Evolutionary conservation across 305 asterid species (phyloP), one percentile per base, ranked within the genome.

Genomic region (Fraxinus nigra): DNA sequence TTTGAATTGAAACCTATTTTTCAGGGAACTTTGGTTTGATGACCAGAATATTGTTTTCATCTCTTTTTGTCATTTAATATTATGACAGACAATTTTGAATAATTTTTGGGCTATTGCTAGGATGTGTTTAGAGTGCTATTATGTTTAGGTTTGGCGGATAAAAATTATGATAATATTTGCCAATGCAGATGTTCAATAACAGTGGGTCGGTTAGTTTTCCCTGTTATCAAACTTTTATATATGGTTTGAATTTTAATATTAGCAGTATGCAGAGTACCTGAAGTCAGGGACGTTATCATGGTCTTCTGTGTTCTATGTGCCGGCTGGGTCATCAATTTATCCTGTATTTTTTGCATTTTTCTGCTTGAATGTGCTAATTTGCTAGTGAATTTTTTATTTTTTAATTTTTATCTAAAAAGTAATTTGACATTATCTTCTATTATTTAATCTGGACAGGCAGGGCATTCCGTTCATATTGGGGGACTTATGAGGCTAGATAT

Each of bases 401-500:
- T 11, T 11, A 24, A 0, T 1, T 14, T 14, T 48, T 0, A 1
- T 61, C 35, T 30, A 5, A 80, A 75, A 13, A 13, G 37, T 13
- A 28, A 74, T 67, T 33, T 73, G 38, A 7, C 10, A 67, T 37
- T 38, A 75, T 81, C 32, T 75, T 82, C 51, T 76, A 72, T 69
- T 75, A 22, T 85, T 75, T 85, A 82, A 51, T 85, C 84, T 46
- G 84, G 83, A 74, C 88, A 94, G 98, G 95, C 80, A 56, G 98
- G 97, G 43, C 78, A 94, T 84, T 88, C 97, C 9, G 87, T 94
- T 89, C 99, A 93, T 89, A 88, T 93, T 80, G 98, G 94, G 80
- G 97, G 98, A 70, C 90, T 96, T 13, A 76, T 91, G 84, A 86
- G 99, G 89, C 79, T 96, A 81, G 99, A 96, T 78, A 70, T 96